Base-by-base conservation (phyloP, 2,329 filamentous ascomycete genomes). In the Cytospora chrysosperma region DNA sequence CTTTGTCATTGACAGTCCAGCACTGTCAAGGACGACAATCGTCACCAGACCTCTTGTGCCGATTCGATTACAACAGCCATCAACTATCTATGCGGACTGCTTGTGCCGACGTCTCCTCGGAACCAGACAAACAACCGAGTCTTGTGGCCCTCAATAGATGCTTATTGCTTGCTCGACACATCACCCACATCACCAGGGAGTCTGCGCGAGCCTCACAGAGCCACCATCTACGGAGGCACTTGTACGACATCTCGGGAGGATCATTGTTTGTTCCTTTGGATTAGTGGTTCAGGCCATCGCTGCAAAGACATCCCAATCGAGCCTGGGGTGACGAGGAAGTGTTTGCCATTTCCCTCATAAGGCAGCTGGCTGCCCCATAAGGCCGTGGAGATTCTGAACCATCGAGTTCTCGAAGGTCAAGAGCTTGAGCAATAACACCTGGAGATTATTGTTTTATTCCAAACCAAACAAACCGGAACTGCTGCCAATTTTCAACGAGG, bases 321-420 rank as follows among this genome's bases (percentile, higher is more conserved):
- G 57, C 15, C 50, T 49, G 37, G 40, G 53, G 50, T 28, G 28
- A 37, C 61, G 61, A 51, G 37, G 50, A 43, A 15, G 57, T 64
- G 56, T 61, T 63, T 65, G 57, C 62, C 49, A 34, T 26, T 66
- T 56, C 57, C 57, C 57, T 61, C 50, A 61, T 59, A 64, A 66
- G 64, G 63, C 61, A 66, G 64, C 61, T 64, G 61, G 64, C 61
- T 66, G 64, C 64, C 54, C 61, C 52, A 64, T 40, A 47, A 61
- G 59, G 58, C 26, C 53, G 19, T n/a, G 37, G 59, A 32, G 21
- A 17, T 34, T 30, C 43, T 40, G 27, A 26, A 54, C 9, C n/a
- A n/a, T 24, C 15, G 15, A 19, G 17, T 37, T 55, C 55, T 50
- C 47, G 7, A 52, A 8, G 32, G 51, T 27, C n/a, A 32, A 57